Percentiles rank a stretch among this genome's conserved stretches.
Conservation (phyloP, 306 rosid genomes). For the Inga oerstediana region DNA sequence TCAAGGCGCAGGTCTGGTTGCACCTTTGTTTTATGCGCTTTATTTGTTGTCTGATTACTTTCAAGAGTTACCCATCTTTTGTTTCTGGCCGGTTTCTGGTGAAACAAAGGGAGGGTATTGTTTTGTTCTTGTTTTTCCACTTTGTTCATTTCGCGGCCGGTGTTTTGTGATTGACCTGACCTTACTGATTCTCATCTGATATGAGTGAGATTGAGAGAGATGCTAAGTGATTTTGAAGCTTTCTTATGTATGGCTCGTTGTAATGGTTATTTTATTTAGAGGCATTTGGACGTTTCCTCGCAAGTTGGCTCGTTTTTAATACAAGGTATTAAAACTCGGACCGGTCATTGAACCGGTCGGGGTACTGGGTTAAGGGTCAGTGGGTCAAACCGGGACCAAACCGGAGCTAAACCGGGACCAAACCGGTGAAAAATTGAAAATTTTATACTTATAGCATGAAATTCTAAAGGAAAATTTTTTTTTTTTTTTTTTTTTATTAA, state of each 20-base stretch:
- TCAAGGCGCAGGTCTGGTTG: conserved; percentile 8
- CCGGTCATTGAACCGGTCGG: too few species aligned
- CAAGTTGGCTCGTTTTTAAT: conserved; percentile 29
- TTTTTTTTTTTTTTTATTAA: too few species aligned
- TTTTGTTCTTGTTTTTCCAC: not conserved
- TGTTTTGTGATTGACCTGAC: conserved; percentile 27
- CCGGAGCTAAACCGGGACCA: too few species aligned
- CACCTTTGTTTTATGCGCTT: conserved; percentile 13
- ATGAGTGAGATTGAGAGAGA: conserved; percentile 27
- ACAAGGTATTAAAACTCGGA: too few species aligned
- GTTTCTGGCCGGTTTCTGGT: conserved; percentile 7
- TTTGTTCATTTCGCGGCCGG: not conserved
- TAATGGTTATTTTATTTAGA: not conserved
- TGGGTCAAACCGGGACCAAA: too few species aligned
- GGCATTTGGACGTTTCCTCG: conserved; percentile 13
- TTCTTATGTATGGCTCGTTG: not conserved
- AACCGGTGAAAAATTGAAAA: too few species aligned
- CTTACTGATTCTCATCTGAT: not conserved
- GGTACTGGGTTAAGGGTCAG: too few species aligned
- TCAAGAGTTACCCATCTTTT: not conserved
- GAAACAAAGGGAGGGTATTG: not conserved
- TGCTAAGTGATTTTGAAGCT: not conserved
- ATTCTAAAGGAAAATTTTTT: too few species aligned
- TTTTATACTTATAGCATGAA: too few species aligned
- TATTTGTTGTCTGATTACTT: not conserved